Conservation (phyloP, 1,139 yeast species). For the Geotrichum europaeum region DNA sequence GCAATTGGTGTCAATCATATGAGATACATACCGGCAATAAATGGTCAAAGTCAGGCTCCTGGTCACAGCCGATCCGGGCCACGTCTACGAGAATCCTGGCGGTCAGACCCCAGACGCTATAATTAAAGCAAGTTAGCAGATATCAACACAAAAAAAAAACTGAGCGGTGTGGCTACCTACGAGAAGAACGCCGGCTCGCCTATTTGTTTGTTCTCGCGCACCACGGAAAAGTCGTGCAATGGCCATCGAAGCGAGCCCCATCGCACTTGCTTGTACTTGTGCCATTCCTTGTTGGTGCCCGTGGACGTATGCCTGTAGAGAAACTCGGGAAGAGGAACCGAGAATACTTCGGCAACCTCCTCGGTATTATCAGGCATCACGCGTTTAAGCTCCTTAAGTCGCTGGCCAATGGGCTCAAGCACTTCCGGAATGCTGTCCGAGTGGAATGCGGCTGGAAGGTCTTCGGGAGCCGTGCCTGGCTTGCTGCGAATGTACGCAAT, state of each 20-base stretch:
- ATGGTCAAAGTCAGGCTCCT: slow-evolving; percentile 34
- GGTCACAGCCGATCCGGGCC: slow-evolving; percentile 52
- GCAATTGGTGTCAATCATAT: background rate
- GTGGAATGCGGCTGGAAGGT: slow-evolving; percentile 4
- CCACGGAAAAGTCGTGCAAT: slow-evolving; percentile 30
- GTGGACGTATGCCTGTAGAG: slow-evolving; percentile 17
- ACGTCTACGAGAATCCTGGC: slow-evolving; percentile 79
- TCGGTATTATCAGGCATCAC: slow-evolving; percentile 22
- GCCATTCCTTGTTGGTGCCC: slow-evolving; percentile 30
- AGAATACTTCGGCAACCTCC: slow-evolving; percentile 34
- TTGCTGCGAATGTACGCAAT: slow-evolving; percentile 47
- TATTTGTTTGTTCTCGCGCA: slow-evolving; percentile 43
- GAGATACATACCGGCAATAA: slow-evolving; percentile 26
- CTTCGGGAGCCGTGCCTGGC: background rate
- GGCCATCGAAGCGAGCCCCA: slow-evolving; percentile 34
- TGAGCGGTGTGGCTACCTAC: slow-evolving; percentile 41
- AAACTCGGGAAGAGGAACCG: slow-evolving; percentile 30
- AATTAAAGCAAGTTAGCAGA: slow-evolving; percentile 32
- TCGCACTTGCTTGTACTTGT: slow-evolving; percentile 31
- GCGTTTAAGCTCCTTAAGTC: background rate
- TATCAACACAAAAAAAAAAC: slow-evolving; percentile 50
- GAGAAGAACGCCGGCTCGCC: slow-evolving; percentile 44
- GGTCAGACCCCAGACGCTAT: slow-evolving; percentile 88
- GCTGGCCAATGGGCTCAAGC: slow-evolving; percentile 33
- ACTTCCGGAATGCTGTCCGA: slow-evolving; percentile 11